Evolutionary conservation across 2,329 filamentous ascomycete species (phyloP), one percentile per base, ranked within the genome.

Genomic region (Talaromyces funiculosus): DNA sequence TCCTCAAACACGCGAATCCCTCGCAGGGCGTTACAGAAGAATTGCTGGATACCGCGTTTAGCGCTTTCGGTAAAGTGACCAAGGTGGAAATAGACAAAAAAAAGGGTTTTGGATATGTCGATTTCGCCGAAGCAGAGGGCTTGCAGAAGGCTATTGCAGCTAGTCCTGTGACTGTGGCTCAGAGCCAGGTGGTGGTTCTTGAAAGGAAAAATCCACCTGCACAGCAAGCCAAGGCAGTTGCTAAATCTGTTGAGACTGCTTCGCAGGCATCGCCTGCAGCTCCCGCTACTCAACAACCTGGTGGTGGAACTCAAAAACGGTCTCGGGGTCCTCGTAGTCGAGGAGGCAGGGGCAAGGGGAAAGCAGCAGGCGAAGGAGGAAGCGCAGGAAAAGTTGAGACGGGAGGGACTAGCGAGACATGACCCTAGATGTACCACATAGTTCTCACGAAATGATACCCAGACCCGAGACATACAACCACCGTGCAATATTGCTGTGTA

Each of bases 61-160:
- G 86, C 47, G 75, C 78, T 0, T 96, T 91, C 67, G 93, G 93
- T 1, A 74, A 83, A 1, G 84, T 97, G 49, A 84, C 84, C 0
- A 88, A 86, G 65, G 90, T 96, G 18, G 93, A 97, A 68, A 93
- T 97, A 58, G 93, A 97, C 72, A 92, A 92, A 73, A 89, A 92
- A 69, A 97, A 97, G 73, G 92, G 92, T 0, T 96, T 96, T 68
- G 93, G 92, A 2, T 96, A 97, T 71, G 88, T 96, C 40, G 90
- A 96, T 64, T 97, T 97, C 76, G 83, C 84, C 9, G 86, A 91
- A 22, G 82, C 87, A 0, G 85, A 87, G 8, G 82, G 84, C 9
- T 80, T 97, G 26, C 84, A 84, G 67, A 91, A 90, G 69, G 93
- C 93, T 4, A 86, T 96, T 69, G 83, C 86, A 16, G 90, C 89